Evolutionary conservation across 1,284 basidiomycete species (phyloP).

Genomic region (Ganoderma resinaceum): DNA sequence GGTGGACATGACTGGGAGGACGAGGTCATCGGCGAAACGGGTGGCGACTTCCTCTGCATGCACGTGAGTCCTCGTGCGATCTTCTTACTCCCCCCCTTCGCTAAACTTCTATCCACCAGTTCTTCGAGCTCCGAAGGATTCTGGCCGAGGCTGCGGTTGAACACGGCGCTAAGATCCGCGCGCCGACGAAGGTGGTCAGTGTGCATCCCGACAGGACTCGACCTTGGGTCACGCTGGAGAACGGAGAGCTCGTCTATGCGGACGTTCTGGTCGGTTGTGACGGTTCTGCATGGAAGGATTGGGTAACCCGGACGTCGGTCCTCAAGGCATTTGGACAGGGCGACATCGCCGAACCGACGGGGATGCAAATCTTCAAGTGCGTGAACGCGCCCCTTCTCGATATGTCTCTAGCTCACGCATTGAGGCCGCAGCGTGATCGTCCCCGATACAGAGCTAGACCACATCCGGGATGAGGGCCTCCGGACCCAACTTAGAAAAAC

Average conservation of each 20-base stretch:
- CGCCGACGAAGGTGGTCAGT: conserved; percentile 19
- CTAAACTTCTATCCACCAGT: conserved; percentile 28
- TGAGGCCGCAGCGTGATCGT: conserved; percentile 23
- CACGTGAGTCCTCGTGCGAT: not conserved
- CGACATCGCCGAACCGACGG: conserved; percentile 14
- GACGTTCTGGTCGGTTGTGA: conserved; percentile 44
- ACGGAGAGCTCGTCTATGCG: conserved; percentile 37
- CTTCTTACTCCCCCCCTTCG: no score
- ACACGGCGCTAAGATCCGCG: conserved; percentile 33
- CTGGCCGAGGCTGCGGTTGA: conserved; percentile 34
- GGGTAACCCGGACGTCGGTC: conserved; percentile 34
- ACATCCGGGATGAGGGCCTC: conserved; percentile 28
- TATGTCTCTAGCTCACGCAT: not conserved
- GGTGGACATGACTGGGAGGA: conserved; percentile 37
- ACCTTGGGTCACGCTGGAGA: conserved; percentile 36
- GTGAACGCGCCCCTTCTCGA: conserved; percentile 14
- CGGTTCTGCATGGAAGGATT: conserved; percentile 27
- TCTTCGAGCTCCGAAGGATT: conserved; percentile 35
- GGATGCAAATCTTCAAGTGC: conserved; percentile 31
- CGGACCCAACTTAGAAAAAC: conserved; percentile 17
- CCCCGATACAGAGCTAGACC: conserved; percentile 21
- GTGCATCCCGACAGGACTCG: conserved; percentile 22
- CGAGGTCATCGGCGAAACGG: conserved; percentile 37
- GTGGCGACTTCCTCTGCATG: conserved; percentile 35
- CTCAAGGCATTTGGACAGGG: conserved; percentile 27